Evolutionary conservation across 2,329 filamentous ascomycete species (phyloP).

Genomic region (Ophiostoma novo-ulmi): DNA sequence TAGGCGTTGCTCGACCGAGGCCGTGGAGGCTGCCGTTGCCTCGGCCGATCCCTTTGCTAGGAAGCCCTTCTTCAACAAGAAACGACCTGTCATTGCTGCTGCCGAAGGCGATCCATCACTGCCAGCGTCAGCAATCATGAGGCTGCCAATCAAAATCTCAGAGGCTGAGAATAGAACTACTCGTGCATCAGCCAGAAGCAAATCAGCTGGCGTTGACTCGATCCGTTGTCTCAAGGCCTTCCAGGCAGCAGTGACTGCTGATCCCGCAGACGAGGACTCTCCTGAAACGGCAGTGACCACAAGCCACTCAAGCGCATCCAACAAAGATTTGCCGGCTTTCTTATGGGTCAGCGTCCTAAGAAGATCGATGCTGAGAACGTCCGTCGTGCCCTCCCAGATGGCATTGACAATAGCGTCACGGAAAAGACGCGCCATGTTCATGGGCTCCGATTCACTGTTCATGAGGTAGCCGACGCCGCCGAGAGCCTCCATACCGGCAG

Average conservation of each 20-base stretch:
- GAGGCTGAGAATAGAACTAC: constrained; percentile 42
- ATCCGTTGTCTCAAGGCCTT: constrained; percentile 37
- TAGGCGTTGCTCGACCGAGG: constrained; percentile 31
- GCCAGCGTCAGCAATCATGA: constrained; percentile 41
- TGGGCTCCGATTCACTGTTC: constrained; percentile 54
- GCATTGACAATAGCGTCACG: constrained; percentile 59
- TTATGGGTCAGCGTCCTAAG: constrained; percentile 46
- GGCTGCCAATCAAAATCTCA: constrained; percentile 41
- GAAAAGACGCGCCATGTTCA: constrained; percentile 62
- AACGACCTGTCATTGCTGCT: constrained; percentile 40
- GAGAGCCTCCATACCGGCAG: constrained; percentile 57
- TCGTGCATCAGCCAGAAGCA: constrained; percentile 45
- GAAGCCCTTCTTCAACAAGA: constrained; percentile 34
- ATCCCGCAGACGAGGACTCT: not conserved
- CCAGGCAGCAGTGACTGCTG: constrained; percentile 38
- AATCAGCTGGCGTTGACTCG: constrained; percentile 34
- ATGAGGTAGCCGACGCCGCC: constrained; percentile 63
- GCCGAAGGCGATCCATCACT: constrained; percentile 37
- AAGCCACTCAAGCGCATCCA: constrained; percentile 43
- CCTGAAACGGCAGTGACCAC: constrained; percentile 28
- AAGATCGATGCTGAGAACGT: constrained; percentile 57
- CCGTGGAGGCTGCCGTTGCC: constrained; percentile 17
- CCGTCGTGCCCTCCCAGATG: constrained; percentile 63
- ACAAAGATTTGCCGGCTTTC: constrained; percentile 34
- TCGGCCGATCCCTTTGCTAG: constrained; percentile 27